These are phyloP conservation scores for Puccinia triticina DNA, from an alignment of 1,284 basidiomycete species.

Conservation along the genomic window DNA sequence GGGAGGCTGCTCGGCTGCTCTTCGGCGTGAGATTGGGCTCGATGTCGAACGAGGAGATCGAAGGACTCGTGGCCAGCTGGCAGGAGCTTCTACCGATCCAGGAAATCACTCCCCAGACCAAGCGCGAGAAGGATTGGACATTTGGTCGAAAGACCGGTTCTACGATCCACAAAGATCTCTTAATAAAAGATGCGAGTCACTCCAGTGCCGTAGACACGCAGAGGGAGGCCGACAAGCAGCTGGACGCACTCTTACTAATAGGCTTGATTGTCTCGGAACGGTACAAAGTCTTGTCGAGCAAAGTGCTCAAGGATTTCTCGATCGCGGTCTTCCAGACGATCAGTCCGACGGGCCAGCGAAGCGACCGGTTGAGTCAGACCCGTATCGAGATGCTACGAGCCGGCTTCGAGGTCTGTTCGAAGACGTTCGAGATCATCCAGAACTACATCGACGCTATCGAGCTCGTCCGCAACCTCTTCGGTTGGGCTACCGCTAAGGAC, in stretches of 20 bases:
- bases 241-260: conserved; percentile 70
- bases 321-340: conserved; percentile 30
- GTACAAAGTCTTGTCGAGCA: conserved; percentile 73
- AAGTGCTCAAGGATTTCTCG: conserved; percentile 60
- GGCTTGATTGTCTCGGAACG: conserved; percentile 81
- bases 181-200: neutral
- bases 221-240: neutral
- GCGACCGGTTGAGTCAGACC: conserved; percentile 54
- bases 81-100: conserved; percentile 31
- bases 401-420: conserved; percentile 84
- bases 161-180: neutral
- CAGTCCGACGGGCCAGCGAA: conserved; percentile 10
- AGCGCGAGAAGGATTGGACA: conserved; percentile 33
- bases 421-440: conserved; percentile 91
- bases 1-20: conserved; percentile 24
- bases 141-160: conserved; percentile 13
- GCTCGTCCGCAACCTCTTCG: conserved; percentile 81
- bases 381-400: conserved; percentile 66
- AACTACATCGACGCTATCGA: conserved; percentile 89
- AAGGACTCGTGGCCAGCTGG: conserved; percentile 11
- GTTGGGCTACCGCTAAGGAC: conserved; percentile 78
- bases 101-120: neutral
- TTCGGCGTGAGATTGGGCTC: conserved; percentile 23
- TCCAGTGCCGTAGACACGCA: neutral
- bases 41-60: conserved; percentile 33